A percentile compares a stretch with the other conserved stretches of the same genome.
phyloP scores from a whole-genome alignment of 306 rosid species.

The Boehmeria nivea region DNA sequence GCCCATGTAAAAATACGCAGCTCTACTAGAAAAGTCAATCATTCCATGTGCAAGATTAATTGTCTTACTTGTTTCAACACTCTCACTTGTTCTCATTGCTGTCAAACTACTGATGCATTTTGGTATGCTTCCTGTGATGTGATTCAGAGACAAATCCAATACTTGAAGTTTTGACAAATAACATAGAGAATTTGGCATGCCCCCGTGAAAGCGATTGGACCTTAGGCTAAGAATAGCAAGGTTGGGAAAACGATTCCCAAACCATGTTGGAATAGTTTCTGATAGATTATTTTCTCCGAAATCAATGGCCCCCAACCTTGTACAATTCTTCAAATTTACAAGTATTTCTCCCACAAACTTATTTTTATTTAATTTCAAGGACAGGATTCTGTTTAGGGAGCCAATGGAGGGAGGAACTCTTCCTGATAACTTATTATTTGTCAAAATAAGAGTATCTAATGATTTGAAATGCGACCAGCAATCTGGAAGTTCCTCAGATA shows the following conservation, averaged over 20 bases:
- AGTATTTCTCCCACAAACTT: conserved; percentile 7
- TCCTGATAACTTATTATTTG: background rate
- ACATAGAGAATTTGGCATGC: background rate
- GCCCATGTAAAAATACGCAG: no score
- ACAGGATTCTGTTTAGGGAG: background rate
- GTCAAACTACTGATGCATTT: background rate
- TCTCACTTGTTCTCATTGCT: background rate
- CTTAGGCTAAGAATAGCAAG: conserved; percentile 6
- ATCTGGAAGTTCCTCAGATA: no score
- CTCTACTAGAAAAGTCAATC: background rate
- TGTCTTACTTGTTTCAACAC: no score
- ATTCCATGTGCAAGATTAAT: no score
- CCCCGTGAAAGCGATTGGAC: conserved; percentile 6
- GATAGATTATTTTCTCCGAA: conserved; percentile 7
- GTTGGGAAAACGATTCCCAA: background rate
- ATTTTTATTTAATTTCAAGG: conserved; percentile 3
- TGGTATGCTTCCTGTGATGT: conserved; percentile 13
- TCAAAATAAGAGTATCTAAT: background rate
- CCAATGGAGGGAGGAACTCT: background rate
- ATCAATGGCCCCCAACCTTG: background rate
- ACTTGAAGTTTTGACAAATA: background rate
- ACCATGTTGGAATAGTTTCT: conserved; percentile 9
- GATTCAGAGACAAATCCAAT: conserved; percentile 19
- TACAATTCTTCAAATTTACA: background rate
- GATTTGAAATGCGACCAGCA: no score